Evolutionary conservation across 2,329 filamentous ascomycete species (phyloP).

Genomic region (Ophiostoma australiae): DNA sequence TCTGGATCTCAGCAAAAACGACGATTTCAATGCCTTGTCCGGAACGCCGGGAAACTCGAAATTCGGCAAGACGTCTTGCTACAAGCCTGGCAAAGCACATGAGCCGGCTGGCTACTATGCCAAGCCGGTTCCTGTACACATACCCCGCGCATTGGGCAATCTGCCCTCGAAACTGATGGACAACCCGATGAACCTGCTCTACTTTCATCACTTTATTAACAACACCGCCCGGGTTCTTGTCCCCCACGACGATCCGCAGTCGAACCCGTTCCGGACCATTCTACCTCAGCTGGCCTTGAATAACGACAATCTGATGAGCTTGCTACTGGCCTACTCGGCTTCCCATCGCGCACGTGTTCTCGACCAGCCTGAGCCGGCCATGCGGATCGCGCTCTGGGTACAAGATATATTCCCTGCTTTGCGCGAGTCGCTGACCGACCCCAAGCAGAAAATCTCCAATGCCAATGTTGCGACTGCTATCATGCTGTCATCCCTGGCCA

Average conservation of each 20-base stretch:
- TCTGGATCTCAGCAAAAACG: slow-evolving; percentile 64
- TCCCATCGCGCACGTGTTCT: slow-evolving; percentile 73
- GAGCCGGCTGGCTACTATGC: slow-evolving; percentile 64
- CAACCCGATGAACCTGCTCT: slow-evolving; percentile 75
- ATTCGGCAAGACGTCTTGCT: background rate
- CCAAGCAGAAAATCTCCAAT: slow-evolving; percentile 60
- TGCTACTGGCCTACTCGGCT: slow-evolving; percentile 78
- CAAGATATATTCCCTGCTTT: slow-evolving; percentile 71
- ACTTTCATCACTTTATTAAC: slow-evolving; percentile 64
- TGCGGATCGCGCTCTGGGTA: slow-evolving; percentile 76
- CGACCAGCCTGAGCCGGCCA: slow-evolving; percentile 66
- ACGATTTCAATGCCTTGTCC: slow-evolving; percentile 63
- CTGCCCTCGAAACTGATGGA: slow-evolving; percentile 52
- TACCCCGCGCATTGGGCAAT: slow-evolving; percentile 45
- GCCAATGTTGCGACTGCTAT: slow-evolving; percentile 74
- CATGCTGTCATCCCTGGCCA: slow-evolving; percentile 78
- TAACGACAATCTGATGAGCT: slow-evolving; percentile 66
- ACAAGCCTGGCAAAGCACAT: slow-evolving; percentile 37
- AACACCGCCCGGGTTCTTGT: slow-evolving; percentile 62
- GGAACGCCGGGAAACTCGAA: slow-evolving; percentile 23
- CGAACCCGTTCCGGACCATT: slow-evolving; percentile 50
- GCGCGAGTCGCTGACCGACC: slow-evolving; percentile 59
- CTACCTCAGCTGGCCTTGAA: slow-evolving; percentile 59
- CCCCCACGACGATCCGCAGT: slow-evolving; percentile 48
- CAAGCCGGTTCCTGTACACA: slow-evolving; percentile 59